These are phyloP conservation scores for Xylariaceae sp. DNA, from an alignment of 2,329 filamentous ascomycete species.

Conservation along the genomic window DNA sequence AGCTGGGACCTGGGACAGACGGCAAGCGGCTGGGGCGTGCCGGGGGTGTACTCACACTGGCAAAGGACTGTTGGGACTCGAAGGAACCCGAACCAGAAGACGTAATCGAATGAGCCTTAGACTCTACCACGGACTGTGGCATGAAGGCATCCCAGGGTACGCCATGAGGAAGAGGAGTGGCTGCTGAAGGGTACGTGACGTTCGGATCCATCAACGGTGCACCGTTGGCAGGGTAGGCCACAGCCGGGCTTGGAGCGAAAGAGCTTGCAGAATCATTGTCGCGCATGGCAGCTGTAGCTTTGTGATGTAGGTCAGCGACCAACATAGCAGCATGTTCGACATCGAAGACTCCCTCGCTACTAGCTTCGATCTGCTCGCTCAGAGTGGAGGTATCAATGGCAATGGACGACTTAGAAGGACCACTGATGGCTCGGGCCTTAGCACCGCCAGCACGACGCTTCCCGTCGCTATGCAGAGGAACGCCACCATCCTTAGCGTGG, in stretches of 20 bases:
- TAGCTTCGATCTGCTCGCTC: slow-evolving; percentile 86
- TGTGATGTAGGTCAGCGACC: slow-evolving; percentile 97
- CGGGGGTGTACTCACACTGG: slow-evolving; percentile 61
- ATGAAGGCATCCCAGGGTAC: slow-evolving; percentile 93
- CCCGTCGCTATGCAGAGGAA: slow-evolving; percentile 90
- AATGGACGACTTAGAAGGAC: slow-evolving; percentile 77
- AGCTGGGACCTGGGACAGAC: slow-evolving; percentile 65
- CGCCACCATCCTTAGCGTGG: slow-evolving; percentile 95
- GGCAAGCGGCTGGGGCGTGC: slow-evolving; percentile 66
- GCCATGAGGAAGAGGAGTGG: slow-evolving; percentile 75
- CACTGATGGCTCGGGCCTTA: slow-evolving; percentile 68
- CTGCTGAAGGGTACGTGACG: slow-evolving; percentile 76
- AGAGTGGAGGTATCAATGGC: slow-evolving; percentile 83
- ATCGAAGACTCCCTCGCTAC: slow-evolving; percentile 89
- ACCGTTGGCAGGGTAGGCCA: slow-evolving; percentile 75
- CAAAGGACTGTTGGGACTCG: slow-evolving; percentile 70
- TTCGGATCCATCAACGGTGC: slow-evolving; percentile 77
- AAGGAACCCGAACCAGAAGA: slow-evolving; percentile 70
- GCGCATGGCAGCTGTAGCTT: slow-evolving; percentile 77
- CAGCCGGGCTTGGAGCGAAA: slow-evolving; percentile 63
- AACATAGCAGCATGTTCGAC: slow-evolving; percentile 98
- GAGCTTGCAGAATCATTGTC: slow-evolving; percentile 54
- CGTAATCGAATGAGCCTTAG: slow-evolving; percentile 76
- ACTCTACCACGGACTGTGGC: slow-evolving; percentile 70
- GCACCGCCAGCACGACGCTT: slow-evolving; percentile 75